A percentile compares a stretch with the other conserved stretches of the same genome.
Evolutionary conservation across 2,329 filamentous ascomycete genomes (phyloP).

Genomic region (Epichloe coenophiala): DNA sequence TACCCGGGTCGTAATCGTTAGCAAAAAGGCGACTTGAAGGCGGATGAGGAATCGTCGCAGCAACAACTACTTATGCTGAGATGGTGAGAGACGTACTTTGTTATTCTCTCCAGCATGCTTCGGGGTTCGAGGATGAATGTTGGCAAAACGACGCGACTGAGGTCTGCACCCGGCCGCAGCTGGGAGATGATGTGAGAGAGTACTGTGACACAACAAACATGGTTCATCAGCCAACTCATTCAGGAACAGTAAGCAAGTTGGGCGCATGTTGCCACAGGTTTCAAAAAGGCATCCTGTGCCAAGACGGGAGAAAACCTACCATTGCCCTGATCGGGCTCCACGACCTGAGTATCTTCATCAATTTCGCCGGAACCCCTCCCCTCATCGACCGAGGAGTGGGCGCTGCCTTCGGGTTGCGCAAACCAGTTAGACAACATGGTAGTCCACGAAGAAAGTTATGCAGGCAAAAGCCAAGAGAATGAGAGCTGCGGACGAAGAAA

Average conservation of each 20-base stretch:
- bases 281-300: neutral
- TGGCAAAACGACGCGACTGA: conserved; percentile 85
- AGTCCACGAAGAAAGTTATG: conserved; percentile 7
- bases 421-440: conserved; percentile 31
- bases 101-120: conserved; percentile 97
- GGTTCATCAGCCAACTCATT: neutral
- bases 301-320: conserved; percentile 39
- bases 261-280: neutral
- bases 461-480: conserved; percentile 3
- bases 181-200: conserved; percentile 96
- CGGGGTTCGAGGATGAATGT: conserved; percentile 97
- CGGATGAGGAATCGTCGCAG: neutral
- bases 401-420: conserved; percentile 28
- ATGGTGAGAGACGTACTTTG: conserved; percentile 53
- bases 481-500: neutral
- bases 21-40: neutral
- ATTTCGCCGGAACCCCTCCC: conserved; percentile 22
- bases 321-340: conserved; percentile 90
- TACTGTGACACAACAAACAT: conserved; percentile 37
- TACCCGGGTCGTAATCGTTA: conserved; percentile 23
- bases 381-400: conserved; percentile 45
- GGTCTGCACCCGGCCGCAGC: conserved; percentile 83
- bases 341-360: conserved; percentile 62
- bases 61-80: neutral
- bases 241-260: neutral